Conservation (phyloP, 768 basidiomycete genomes). For the Xerocomellus intermedius region DNA sequence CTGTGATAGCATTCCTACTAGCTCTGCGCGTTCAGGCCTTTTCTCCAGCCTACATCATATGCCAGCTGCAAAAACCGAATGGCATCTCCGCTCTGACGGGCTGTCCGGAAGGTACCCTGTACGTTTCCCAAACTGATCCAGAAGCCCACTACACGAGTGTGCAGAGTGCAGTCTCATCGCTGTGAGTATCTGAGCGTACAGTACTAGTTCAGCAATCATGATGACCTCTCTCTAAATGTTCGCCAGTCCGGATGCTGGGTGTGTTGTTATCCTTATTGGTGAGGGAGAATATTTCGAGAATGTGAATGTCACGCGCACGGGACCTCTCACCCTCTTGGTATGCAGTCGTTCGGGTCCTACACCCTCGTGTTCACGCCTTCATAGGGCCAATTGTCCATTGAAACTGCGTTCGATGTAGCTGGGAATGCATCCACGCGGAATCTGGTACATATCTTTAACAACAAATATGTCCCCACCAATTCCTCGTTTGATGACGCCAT, state of each 20-base stretch:
- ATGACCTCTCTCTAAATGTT: background rate
- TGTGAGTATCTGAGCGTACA: constrained; percentile 36
- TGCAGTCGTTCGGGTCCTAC: background rate
- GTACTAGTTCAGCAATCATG: constrained; percentile 39
- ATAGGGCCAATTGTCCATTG: background rate
- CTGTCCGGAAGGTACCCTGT: constrained; percentile 44
- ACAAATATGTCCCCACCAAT: too few relatives aligned
- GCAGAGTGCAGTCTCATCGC: constrained; percentile 27
- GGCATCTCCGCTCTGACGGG: constrained; percentile 42
- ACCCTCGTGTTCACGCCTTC: background rate
- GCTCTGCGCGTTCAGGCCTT: constrained; percentile 25
- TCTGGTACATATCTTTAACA: too few relatives aligned
- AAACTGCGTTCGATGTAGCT: too few relatives aligned
- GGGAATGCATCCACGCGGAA: too few relatives aligned
- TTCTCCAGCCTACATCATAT: constrained; percentile 44
- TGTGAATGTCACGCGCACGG: constrained; percentile 15
- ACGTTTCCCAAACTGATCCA: constrained; percentile 32
- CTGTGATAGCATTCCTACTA: background rate
- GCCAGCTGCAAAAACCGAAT: constrained; percentile 39
- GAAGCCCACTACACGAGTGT: constrained; percentile 23
- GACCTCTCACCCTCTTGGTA: background rate
- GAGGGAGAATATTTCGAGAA: too few relatives aligned
- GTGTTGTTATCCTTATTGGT: too few relatives aligned
- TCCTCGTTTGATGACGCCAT: constrained; percentile 49
- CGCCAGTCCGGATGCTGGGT: background rate